Conservation (phyloP, 108 stramenopile genomes). For the Epithemia pelagica region DNA sequence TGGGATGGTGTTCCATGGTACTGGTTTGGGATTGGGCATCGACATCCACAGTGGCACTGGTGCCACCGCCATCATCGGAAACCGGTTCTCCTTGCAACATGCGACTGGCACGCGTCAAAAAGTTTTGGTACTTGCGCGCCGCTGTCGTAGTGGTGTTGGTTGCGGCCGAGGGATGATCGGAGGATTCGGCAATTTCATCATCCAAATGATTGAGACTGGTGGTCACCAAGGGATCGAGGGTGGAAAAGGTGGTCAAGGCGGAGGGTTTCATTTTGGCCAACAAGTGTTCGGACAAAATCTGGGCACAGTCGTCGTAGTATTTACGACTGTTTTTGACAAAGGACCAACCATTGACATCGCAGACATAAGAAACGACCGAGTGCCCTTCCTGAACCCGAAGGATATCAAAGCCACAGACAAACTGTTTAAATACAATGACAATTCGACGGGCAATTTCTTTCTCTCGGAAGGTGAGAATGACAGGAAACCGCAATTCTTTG, state of each 20-base stretch:
- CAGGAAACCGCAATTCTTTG: conserved; percentile 94
- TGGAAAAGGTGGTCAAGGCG: conserved; percentile 54
- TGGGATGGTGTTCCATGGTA: not conserved
- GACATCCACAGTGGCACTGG: not conserved
- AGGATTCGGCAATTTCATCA: conserved; percentile 24
- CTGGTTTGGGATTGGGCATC: not conserved
- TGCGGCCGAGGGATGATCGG: conserved; percentile 4
- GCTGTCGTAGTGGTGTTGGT: too few species aligned
- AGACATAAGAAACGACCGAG: conserved; percentile 84
- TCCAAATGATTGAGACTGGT: conserved; percentile 36
- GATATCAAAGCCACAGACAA: conserved; percentile 98
- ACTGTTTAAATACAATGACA: conserved; percentile 88
- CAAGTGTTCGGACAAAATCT: conserved; percentile 88
- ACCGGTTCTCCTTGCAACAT: conserved; percentile 33
- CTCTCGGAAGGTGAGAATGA: conserved; percentile 90
- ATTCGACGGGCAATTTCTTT: conserved; percentile 91
- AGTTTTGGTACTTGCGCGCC: conserved; percentile 16
- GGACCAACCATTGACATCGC: conserved; percentile 99
- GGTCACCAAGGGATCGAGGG: conserved; percentile 67
- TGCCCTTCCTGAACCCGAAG: conserved; percentile 78
- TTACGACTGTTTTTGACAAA: conserved; percentile 96
- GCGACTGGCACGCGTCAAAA: conserved; percentile 26
- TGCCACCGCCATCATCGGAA: conserved; percentile 22
- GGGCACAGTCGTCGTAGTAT: conserved; percentile 94
- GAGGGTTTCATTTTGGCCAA: conserved; percentile 77